These are phyloP conservation scores for Amanita inopinata DNA, from an alignment of 768 basidiomycete genomes.

Conservation along the genomic window DNA sequence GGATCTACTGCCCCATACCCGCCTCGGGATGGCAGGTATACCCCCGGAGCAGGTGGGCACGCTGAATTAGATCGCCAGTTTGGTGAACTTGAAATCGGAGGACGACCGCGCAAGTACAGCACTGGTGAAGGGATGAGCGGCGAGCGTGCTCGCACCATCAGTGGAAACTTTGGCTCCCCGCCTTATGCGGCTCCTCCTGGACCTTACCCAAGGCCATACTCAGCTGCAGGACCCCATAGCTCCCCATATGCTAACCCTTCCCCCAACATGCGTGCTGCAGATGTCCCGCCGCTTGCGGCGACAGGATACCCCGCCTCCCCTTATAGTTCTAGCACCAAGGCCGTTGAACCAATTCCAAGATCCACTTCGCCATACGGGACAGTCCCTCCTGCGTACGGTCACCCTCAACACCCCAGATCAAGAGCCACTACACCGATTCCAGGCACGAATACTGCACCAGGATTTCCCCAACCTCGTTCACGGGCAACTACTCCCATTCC, in stretches of 20 bases:
- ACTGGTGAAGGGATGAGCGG: conserved; percentile 25
- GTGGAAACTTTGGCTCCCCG: conserved; percentile 24
- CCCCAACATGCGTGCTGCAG: conserved; percentile 39
- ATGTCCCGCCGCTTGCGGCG: conserved; percentile 22
- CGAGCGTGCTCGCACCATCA: conserved; percentile 27
- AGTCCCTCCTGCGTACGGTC: conserved; percentile 49
- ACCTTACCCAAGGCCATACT: conserved; percentile 11
- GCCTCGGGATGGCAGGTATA: conserved; percentile 1
- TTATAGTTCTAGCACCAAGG: conserved; percentile 16
- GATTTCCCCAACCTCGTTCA: conserved; percentile 26
- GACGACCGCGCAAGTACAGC: conserved; percentile 38
- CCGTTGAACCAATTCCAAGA: conserved; percentile 27
- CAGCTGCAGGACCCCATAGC: conserved; percentile 25
- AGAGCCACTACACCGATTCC: conserved; percentile 50
- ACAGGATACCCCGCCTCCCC: conserved; percentile 24
- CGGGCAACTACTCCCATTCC: conserved; percentile 49
- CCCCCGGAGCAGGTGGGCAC: conserved; percentile 7
- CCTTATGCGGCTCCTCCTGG: conserved; percentile 14
- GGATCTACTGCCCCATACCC: conserved; percentile 19
- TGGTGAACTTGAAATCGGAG: conserved; percentile 29
- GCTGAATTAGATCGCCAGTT: conserved; percentile 32
- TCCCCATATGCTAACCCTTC: conserved; percentile 26
- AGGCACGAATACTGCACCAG: conserved; percentile 29
- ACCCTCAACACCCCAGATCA: conserved; percentile 30
- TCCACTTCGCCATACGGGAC: conserved; percentile 41